Evolutionary conservation across 108 stramenopile genomes (phyloP).

Genomic region (Nannochloropsis oceanica): DNA sequence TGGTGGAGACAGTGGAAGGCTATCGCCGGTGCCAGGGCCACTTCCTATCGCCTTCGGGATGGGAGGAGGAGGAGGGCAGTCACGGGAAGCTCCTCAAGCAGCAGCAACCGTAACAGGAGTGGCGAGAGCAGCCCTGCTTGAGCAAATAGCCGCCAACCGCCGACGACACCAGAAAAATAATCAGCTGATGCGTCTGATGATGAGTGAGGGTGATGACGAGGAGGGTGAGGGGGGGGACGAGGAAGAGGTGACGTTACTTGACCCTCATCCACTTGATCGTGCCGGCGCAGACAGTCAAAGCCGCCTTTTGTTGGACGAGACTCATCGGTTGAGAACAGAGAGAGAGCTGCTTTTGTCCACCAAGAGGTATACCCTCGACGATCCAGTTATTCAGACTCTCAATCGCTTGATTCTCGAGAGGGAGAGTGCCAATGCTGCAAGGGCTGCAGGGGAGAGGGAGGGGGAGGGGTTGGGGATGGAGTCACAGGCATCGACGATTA

Average conservation of each 20-base stretch:
- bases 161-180: not conserved
- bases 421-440: not conserved
- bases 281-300: not conserved
- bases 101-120: no score
- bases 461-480: not conserved
- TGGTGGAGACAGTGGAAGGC: no score
- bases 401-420: not conserved
- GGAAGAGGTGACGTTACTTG: not conserved
- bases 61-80: no score
- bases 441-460: not conserved
- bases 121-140: no score
- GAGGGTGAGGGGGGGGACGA: not conserved
- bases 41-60: no score
- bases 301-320: not conserved
- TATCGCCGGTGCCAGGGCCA: no score
- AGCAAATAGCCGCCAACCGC: no score
- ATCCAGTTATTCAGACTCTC: not conserved
- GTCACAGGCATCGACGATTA: not conserved
- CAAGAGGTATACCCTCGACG: not conserved
- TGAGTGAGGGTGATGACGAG: not conserved
- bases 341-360: not conserved
- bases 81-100: no score
- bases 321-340: not conserved
- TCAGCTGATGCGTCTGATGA: not conserved
- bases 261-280: no score